These are phyloP conservation scores for Aureobasidium zeae DNA, from an alignment of 2,329 filamentous ascomycete genomes.

Conservation along the genomic window DNA sequence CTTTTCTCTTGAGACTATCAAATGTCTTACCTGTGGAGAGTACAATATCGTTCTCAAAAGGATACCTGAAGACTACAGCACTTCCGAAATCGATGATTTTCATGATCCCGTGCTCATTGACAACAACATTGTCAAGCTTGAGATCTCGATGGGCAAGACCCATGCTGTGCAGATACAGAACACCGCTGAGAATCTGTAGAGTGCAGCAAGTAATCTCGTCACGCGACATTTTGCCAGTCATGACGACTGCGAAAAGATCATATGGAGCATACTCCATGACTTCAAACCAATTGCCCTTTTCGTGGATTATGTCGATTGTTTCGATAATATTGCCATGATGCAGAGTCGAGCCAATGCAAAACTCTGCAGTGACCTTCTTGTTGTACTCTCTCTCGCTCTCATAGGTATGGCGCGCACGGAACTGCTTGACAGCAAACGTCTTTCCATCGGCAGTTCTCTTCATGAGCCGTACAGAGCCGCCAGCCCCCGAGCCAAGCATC, in stretches of 20 bases:
- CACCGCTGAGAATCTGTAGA: slow-evolving; percentile 86
- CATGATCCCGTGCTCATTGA: slow-evolving; percentile 94
- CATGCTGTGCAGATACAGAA: slow-evolving; percentile 90
- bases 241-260: slow-evolving; percentile 94
- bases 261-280: slow-evolving; percentile 98
- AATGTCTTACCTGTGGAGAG: slow-evolving; percentile 61
- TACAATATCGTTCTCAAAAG: slow-evolving; percentile 84
- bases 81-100: slow-evolving; percentile 99
- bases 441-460: slow-evolving; percentile 86
- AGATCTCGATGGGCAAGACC: slow-evolving; percentile 89
- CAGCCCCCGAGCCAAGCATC: slow-evolving; percentile 85
- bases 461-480: slow-evolving; percentile 88
- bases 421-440: slow-evolving; percentile 97
- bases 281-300: slow-evolving; percentile 91
- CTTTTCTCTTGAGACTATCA: background rate
- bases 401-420: slow-evolving; percentile 81
- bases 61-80: slow-evolving; percentile 93
- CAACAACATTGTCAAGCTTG: slow-evolving; percentile 96
- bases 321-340: slow-evolving; percentile 99
- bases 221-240: slow-evolving; percentile 94
- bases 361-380: slow-evolving; percentile 96
- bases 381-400: slow-evolving; percentile 93
- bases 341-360: slow-evolving; percentile 92
- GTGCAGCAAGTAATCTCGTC: slow-evolving; percentile 88
- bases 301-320: slow-evolving; percentile 90